These are phyloP conservation scores for Rhododendron vialii DNA, from an alignment of 148 eudicot species.

Conservation along the genomic window DNA sequence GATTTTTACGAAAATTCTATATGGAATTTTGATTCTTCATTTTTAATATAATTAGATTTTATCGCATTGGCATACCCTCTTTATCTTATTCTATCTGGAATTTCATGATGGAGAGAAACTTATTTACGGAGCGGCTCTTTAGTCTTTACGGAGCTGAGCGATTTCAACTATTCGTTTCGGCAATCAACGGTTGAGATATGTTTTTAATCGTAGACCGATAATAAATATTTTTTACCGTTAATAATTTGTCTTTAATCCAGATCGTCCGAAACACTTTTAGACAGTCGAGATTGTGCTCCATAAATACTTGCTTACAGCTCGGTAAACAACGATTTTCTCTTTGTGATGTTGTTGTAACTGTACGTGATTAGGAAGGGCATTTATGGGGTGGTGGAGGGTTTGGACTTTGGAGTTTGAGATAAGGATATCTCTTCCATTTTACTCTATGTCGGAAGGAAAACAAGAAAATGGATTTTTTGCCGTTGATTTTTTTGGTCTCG, in stretches of 20 bases:
- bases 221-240: no score
- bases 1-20: neutral
- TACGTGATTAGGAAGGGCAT: neutral
- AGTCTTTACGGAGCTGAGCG: no score
- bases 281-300: accelerated
- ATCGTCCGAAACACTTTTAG: no score
- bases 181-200: no score
- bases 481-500: no score
- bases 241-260: no score
- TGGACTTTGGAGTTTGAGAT: no score
- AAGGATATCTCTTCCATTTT: neutral
- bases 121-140: no score
- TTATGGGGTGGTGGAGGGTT: no score
- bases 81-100: neutral
- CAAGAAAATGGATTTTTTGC: neutral
- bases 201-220: no score
- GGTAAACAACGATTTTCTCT: no score
- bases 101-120: neutral
- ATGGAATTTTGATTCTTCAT: neutral
- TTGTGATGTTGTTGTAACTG: neutral
- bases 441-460: neutral
- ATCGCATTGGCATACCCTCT: neutral
- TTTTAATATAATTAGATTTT: neutral
- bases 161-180: accelerated
- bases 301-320: no score